phyloP scores from a whole-genome alignment of 805 yeast species.

The Komagataella mondaviorum region DNA sequence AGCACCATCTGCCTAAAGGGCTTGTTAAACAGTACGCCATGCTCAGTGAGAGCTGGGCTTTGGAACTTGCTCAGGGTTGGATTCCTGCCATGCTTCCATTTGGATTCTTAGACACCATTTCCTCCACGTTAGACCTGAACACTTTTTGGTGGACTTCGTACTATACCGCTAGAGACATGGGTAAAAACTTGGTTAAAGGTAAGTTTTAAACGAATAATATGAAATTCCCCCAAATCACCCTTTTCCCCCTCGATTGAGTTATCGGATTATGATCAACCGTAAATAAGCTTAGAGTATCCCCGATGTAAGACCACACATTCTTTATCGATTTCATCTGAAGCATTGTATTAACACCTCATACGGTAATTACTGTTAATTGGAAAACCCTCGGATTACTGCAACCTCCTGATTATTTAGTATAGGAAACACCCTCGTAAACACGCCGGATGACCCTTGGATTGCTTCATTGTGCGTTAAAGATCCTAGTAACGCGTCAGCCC shows the following conservation, averaged over 20 bases:
- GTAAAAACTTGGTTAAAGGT: conserved; percentile 48
- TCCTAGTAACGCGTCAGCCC: background rate
- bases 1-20: conserved; percentile 69
- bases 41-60: conserved; percentile 74
- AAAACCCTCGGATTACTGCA: background rate
- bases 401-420: background rate
- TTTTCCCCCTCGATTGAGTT: background rate
- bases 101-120: conserved; percentile 70
- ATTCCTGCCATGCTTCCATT: conserved; percentile 96
- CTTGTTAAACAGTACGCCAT: conserved; percentile 71
- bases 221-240: background rate
- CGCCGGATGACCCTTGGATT: background rate
- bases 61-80: conserved; percentile 98
- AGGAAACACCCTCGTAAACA: background rate
- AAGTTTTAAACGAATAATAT: conserved; percentile 35
- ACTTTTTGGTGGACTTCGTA: conserved; percentile 58
- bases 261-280: background rate
- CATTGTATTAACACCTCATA: background rate
- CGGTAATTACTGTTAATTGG: background rate
- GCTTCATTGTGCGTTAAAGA: background rate
- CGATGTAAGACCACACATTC: background rate
- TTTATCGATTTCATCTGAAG: background rate
- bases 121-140: conserved; percentile 68
- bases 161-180: conserved; percentile 72
- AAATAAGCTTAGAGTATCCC: background rate